A percentile compares a stretch with the other conserved stretches of the same genome.
phyloP scores from a whole-genome alignment of 116 monocot species.

The Trichopus zeylanicus region DNA sequence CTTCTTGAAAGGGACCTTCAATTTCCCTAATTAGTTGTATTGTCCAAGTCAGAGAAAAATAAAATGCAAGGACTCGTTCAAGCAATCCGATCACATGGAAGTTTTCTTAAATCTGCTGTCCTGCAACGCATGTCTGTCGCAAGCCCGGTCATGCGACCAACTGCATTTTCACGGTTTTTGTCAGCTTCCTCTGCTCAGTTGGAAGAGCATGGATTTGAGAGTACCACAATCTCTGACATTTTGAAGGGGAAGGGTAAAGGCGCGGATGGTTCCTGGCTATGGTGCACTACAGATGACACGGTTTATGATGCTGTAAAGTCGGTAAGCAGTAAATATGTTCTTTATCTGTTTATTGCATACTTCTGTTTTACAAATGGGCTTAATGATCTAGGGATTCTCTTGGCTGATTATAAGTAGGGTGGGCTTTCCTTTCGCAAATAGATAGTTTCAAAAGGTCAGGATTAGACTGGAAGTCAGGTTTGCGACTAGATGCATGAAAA shows the following conservation, averaged over 20 bases:
- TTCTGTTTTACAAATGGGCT: neutral
- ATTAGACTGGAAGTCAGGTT: no score
- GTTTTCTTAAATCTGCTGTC: slow-evolving; percentile 29
- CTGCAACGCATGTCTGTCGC: slow-evolving; percentile 24
- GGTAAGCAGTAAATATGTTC: slow-evolving; percentile 54
- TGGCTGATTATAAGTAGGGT: neutral
- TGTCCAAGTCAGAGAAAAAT: neutral
- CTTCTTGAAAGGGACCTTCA: neutral
- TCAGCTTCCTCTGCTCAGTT: slow-evolving; percentile 41
- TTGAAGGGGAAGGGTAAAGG: slow-evolving; percentile 76
- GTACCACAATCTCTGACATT: slow-evolving; percentile 77
- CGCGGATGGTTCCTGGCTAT: slow-evolving; percentile 95
- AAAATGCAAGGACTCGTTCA: slow-evolving; percentile 44
- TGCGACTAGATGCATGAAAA: no score
- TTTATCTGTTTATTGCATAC: neutral
- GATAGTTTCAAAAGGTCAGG: no score
- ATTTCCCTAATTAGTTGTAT: neutral
- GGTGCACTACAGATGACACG: slow-evolving; percentile 86
- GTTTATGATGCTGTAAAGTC: slow-evolving; percentile 96
- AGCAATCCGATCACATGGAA: slow-evolving; percentile 37
- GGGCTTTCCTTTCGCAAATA: no score
- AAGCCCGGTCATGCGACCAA: slow-evolving; percentile 19
- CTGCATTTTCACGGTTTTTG: slow-evolving; percentile 32
- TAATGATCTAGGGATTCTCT: neutral
- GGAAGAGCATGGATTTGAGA: slow-evolving; percentile 91